Evolutionary conservation across 805 yeast genomes (phyloP), one percentile per base, ranked within the genome.

Genomic region (Hyphopichia homilentoma): DNA sequence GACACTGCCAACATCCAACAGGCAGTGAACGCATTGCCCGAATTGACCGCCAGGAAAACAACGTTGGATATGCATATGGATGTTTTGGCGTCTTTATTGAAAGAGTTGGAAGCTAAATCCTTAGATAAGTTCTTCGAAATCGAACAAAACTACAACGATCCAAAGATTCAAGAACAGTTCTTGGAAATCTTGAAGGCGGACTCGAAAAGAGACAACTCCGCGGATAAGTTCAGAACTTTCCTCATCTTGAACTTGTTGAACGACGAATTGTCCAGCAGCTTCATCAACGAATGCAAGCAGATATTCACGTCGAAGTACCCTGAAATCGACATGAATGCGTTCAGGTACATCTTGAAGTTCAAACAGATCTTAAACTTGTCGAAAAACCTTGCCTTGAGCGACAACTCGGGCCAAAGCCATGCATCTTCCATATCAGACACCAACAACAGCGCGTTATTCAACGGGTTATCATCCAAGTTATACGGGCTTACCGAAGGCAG

Each of bases 61-160:
- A 78, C 87, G 20, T 81, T 93, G 46, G 99, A 93, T 62, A 84
- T 86, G 81, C 99, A 93, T 61, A 90, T 93, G 96, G 88, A 86
- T 49, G 89, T 93, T 16, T 77, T 94, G 40, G 85, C 96, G 7
- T 76, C 88, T 13, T 65, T 93, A 32, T 73, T 93, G 38, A 79
- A 81, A 50, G 87, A 88, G 44, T 69, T 93, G 39, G 93, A 90
- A 48, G 79, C 82, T n/a, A 83, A 90, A 43, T 81, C 81, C 12
- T 70, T 93, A 45, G 98, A 94, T 50, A 79, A 88, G 35, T 84
- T 89, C 46, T 93, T 90, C 57, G 97, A 93, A 61, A 79, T 93
- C 39, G 99, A 93, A 61, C 97, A 90, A 54, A 81, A 79, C 42
- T 75, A 79, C 35, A 72, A 67, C 36, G 81, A 81, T 57, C 71